These are phyloP conservation scores for Azolla pinnata DNA, from an alignment of 75 land plant species.

Conservation along the genomic window DNA sequence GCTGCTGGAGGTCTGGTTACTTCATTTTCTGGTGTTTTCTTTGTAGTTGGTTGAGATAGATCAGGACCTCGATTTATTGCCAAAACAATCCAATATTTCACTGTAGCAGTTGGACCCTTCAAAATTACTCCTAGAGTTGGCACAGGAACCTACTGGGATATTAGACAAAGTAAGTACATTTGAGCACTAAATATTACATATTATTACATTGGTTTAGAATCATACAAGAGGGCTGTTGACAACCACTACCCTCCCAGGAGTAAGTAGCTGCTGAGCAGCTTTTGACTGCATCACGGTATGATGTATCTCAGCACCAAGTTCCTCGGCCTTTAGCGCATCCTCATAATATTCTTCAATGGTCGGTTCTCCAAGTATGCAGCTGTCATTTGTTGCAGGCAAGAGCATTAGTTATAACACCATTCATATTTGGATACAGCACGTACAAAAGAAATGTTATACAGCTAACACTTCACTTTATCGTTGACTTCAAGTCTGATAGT, in stretches of 20 bases:
- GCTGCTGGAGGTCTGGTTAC: slow-evolving; percentile 19
- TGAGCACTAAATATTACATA: not conserved
- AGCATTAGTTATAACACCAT: not conserved
- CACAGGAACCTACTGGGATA: not conserved
- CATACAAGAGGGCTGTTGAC: slow-evolving; percentile 65
- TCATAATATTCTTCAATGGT: slow-evolving; percentile 88
- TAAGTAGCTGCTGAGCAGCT: slow-evolving; percentile 56
- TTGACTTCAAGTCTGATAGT: slow-evolving; percentile 58
- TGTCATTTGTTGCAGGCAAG: slow-evolving; percentile 25
- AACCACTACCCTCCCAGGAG: slow-evolving; percentile 77
- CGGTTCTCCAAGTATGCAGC: slow-evolving; percentile 89
- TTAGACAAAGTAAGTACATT: not conserved
- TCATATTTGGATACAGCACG: no score
- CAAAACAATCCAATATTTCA: slow-evolving; percentile 60
- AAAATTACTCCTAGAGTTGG: slow-evolving; percentile 9
- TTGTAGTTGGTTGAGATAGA: slow-evolving; percentile 16
- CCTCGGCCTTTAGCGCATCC: slow-evolving; percentile 54
- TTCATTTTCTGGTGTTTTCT: slow-evolving; percentile 13
- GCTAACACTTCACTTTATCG: slow-evolving; percentile 66
- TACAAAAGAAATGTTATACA: no score
- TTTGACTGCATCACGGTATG: slow-evolving; percentile 66
- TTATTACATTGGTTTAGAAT: not conserved
- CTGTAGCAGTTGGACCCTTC: slow-evolving; percentile 58
- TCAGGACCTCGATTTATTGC: slow-evolving; percentile 50
- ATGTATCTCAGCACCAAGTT: slow-evolving; percentile 32